Conservation (phyloP, 2,329 filamentous ascomycete genomes). For the Aspergillus sp. region DNA sequence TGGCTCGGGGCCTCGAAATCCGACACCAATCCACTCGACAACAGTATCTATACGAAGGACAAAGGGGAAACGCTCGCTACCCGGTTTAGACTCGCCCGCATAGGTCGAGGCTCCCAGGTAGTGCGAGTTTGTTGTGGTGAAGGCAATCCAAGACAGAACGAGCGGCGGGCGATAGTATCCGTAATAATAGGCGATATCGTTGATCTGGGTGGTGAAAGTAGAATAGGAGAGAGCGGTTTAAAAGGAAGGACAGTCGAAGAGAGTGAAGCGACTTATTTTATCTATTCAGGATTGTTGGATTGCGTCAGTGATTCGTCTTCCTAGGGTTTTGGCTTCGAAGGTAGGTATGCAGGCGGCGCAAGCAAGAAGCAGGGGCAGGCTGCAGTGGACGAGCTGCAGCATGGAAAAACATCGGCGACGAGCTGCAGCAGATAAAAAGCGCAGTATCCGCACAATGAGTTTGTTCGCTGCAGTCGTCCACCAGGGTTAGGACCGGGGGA, state of each 20-base stretch:
- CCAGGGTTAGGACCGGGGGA: slow-evolving; percentile 7
- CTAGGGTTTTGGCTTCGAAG: slow-evolving; percentile 6
- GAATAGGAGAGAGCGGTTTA: slow-evolving; percentile 8
- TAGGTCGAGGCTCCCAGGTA: slow-evolving; percentile 20
- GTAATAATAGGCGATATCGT: background rate
- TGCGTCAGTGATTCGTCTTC: slow-evolving; percentile 13
- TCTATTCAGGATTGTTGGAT: slow-evolving; percentile 10
- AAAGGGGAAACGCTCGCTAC: slow-evolving; percentile 11
- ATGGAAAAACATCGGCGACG: slow-evolving; percentile 13
- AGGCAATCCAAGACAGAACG: slow-evolving; percentile 9
- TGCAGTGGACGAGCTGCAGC: slow-evolving; percentile 17
- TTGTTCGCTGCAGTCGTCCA: slow-evolving; percentile 32
- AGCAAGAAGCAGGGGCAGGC: slow-evolving; percentile 9
- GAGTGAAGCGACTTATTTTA: slow-evolving; percentile 7
- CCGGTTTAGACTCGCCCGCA: slow-evolving; percentile 25
- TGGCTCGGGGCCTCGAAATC: slow-evolving; percentile 15
- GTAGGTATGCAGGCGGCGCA: slow-evolving; percentile 15
- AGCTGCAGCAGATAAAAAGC: slow-evolving; percentile 15
- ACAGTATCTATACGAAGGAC: slow-evolving; percentile 6
- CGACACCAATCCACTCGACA: slow-evolving; percentile 12
- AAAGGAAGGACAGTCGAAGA: slow-evolving; percentile 15
- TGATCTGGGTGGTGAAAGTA: background rate
- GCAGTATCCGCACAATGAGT: slow-evolving; percentile 29
- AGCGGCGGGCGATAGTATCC: slow-evolving; percentile 11
- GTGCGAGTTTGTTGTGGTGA: slow-evolving; percentile 2